Evolutionary conservation across 345 rosid genomes (phyloP), one percentile per base, ranked within the genome.

Genomic region (Gossypium raimondii): DNA sequence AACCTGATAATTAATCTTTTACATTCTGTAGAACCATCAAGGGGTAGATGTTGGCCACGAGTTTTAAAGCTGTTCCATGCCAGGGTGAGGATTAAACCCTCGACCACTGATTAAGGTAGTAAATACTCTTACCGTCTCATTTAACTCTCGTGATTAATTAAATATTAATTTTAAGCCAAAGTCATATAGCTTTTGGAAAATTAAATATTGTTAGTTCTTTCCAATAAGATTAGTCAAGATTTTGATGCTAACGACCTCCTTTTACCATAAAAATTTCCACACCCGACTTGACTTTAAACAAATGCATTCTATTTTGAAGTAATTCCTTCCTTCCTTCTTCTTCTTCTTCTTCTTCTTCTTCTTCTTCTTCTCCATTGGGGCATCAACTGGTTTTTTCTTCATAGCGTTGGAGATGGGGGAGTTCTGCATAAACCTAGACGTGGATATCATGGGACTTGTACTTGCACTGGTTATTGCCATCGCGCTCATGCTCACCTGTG

Each of bases 151-250:
- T 34, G 38, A 34, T 34, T 34, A 34, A 34, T 34, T 34, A 34
- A 34, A 34, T 34, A 34, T 34, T 34, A 5, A 5, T 34, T 34
- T 34, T 34, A 34, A 34, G 5, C 41, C 41, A 34, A 34, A 34
- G 7, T 5, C 41, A 5, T 34, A 78, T 84, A 85, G 90, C 80
- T 86, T 48, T 48, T 14, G 13, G 13, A 48, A 48, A 48, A 48
- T 48, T 10, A 2, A 11, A 48, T 48, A 11, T 48, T 3, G 13
- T 51, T 16, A 16, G 14, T 3, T 2, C 1, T 51, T 3, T 51
- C 18, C 55, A 14, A 51, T 51, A 51, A 14, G n/a, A 16, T 51
- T 13, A 59, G 38, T 11, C 38, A 12, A 24, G 2, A 59, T 24
- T 59, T 59, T 59, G 41, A 34, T 22, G 64, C 38, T 12, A 25